Evolutionary conservation across 2,329 filamentous ascomycete species (phyloP).

Genomic region (Trichoderma sp.): DNA sequence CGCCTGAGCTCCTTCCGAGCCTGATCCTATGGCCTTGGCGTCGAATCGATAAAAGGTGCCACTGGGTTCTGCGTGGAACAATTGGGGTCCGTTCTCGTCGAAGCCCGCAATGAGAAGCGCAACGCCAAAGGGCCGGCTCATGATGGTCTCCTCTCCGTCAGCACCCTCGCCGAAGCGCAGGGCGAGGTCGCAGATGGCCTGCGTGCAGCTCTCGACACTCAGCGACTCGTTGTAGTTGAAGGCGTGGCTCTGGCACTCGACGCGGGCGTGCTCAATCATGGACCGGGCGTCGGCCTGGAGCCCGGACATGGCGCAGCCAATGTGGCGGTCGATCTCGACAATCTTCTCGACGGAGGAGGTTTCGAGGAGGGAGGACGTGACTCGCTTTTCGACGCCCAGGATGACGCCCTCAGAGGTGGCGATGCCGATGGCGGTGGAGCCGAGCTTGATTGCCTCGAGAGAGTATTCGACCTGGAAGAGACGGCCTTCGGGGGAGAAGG

Average conservation of each 20-base stretch:
- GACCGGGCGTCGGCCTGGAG: slow-evolving; percentile 96
- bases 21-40: slow-evolving; percentile 96
- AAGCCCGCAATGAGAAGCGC: slow-evolving; percentile 94
- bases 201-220: slow-evolving; percentile 95
- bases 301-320: slow-evolving; percentile 97
- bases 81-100: slow-evolving; percentile 93
- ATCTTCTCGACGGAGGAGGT: slow-evolving; percentile 99
- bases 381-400: slow-evolving; percentile 97
- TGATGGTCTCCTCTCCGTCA: slow-evolving; percentile 97
- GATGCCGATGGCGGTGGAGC: slow-evolving; percentile 96
- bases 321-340: slow-evolving; percentile 98
- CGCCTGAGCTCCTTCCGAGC: slow-evolving; percentile 94
- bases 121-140: slow-evolving; percentile 96
- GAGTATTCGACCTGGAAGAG: slow-evolving; percentile 99
- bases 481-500: slow-evolving; percentile 98
- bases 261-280: slow-evolving; percentile 97
- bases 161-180: slow-evolving; percentile 96
- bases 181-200: slow-evolving; percentile 97
- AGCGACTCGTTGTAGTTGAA: slow-evolving; percentile 98
- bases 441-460: slow-evolving; percentile 99
- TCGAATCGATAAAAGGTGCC: slow-evolving; percentile 99
- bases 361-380: slow-evolving; percentile 95
- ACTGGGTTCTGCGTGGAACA: slow-evolving; percentile 97
- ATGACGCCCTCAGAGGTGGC: slow-evolving; percentile 94
- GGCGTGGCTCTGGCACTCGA: slow-evolving; percentile 94